Percentiles rank a stretch among this genome's conserved stretches.
phyloP scores from a whole-genome alignment of 2,329 filamentous ascomycete species.

The Monilinia vaccinii-corymbosi region DNA sequence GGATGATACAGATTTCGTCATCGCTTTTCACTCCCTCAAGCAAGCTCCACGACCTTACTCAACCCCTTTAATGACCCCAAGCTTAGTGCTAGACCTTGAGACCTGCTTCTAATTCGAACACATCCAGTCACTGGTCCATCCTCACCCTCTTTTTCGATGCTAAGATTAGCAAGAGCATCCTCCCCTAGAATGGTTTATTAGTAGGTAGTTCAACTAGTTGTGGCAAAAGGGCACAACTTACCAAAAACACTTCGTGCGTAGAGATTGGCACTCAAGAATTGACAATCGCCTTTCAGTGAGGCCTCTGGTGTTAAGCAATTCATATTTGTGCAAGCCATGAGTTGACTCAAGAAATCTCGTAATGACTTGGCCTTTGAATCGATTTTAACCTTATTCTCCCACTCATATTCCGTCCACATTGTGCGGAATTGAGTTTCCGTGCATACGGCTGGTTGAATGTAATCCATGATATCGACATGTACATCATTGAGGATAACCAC shows the following conservation, averaged over 20 bases:
- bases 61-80: conserved; percentile 90
- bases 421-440: conserved; percentile 97
- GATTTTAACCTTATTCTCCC: conserved; percentile 99
- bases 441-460: conserved; percentile 94
- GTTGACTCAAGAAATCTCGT: conserved; percentile 81
- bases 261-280: conserved; percentile 93
- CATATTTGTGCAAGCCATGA: conserved; percentile 99
- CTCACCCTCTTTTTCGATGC: conserved; percentile 94
- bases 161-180: conserved; percentile 94
- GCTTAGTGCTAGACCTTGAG: conserved; percentile 88
- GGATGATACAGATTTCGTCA: conserved; percentile 5
- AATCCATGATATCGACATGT: conserved; percentile 99
- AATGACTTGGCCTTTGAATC: conserved; percentile 92
- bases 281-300: conserved; percentile 92
- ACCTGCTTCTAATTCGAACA: conserved; percentile 93
- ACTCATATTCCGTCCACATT: conserved; percentile 99
- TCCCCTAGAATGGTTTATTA: conserved; percentile 55
- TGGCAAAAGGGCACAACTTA: conserved; percentile 44
- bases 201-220: not conserved
- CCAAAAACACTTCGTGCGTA: conserved; percentile 97
- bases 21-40: conserved; percentile 17
- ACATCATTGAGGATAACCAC: conserved; percentile 98
- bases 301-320: conserved; percentile 94
- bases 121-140: conserved; percentile 95
- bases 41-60: conserved; percentile 57